These are phyloP conservation scores for Colletotrichum scovillei DNA, from an alignment of 2,329 filamentous ascomycete species.

Conservation along the genomic window DNA sequence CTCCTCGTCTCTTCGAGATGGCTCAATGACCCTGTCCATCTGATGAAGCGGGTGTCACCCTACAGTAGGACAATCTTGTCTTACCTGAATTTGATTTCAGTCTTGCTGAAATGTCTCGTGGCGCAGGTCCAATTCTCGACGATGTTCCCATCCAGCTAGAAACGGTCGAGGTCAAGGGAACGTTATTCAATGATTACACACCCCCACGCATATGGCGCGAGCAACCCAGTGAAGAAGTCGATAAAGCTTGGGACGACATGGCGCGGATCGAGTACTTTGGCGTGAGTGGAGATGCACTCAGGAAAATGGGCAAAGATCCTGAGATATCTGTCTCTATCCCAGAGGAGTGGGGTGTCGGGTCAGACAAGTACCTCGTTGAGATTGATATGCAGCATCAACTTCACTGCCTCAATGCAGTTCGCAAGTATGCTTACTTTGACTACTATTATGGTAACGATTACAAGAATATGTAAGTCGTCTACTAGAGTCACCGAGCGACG, in stretches of 20 bases:
- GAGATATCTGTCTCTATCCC: conserved; percentile 26
- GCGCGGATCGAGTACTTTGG: conserved; percentile 30
- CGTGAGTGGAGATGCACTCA: conserved; percentile 21
- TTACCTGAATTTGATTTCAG: accelerated
- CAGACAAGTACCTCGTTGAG: conserved; percentile 26
- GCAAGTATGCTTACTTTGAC: conserved; percentile 30
- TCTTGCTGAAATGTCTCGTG: background rate
- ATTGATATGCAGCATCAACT: conserved; percentile 33
- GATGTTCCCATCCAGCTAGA: conserved; percentile 18
- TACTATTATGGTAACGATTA: conserved; percentile 8
- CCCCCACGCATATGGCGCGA: conserved; percentile 41
- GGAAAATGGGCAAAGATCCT: conserved; percentile 31
- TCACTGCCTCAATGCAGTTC: conserved; percentile 24
- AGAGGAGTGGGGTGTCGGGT: conserved; percentile 29
- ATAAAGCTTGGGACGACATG: conserved; percentile 38
- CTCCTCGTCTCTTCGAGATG: conserved; percentile 11
- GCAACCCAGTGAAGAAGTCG: conserved; percentile 37
- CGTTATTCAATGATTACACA: conserved; percentile 40
- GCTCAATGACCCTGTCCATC: conserved; percentile 15
- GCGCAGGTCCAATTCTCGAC: conserved; percentile 19
- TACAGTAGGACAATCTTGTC: conserved; percentile 3
- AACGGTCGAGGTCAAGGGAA: conserved; percentile 25
- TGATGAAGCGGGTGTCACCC: conserved; percentile 28
- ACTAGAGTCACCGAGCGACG: too few species aligned
- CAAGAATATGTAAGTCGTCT: conserved; percentile 8